phyloP scores from a whole-genome alignment of 352 stramenopile species.

The Phytophthora cactorum region DNA sequence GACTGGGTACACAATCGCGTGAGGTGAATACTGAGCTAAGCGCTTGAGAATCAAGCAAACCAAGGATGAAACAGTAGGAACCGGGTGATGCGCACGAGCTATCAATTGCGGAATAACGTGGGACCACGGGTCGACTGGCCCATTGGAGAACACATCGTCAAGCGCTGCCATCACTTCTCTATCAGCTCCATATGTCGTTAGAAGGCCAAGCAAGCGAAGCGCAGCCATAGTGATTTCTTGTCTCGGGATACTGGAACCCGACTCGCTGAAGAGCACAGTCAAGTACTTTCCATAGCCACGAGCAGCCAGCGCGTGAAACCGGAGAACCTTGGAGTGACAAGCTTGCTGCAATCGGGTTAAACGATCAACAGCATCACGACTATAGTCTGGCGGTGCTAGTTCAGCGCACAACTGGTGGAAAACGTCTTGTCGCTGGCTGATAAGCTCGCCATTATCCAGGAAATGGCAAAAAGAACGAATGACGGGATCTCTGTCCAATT shows the following conservation, averaged over 20 bases:
- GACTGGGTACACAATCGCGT: constrained; percentile 78
- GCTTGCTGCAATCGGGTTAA: constrained; percentile 43
- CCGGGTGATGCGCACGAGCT: constrained; percentile 63
- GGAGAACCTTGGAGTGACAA: constrained; percentile 43
- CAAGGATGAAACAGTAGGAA: constrained; percentile 50
- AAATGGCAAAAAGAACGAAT: constrained; percentile 54
- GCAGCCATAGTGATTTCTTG: constrained; percentile 55
- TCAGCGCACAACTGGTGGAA: constrained; percentile 47
- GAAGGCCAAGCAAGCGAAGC: constrained; percentile 68
- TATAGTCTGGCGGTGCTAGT: constrained; percentile 9
- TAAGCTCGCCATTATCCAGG: constrained; percentile 54
- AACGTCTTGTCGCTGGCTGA: constrained; percentile 39
- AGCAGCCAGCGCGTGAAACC: constrained; percentile 47
- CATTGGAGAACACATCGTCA: constrained; percentile 48
- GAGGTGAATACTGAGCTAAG: constrained; percentile 63
- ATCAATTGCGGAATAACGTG: constrained; percentile 80
- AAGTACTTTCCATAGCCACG: constrained; percentile 55
- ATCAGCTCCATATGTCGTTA: constrained; percentile 71
- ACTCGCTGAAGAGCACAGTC: constrained; percentile 13
- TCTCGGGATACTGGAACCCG: constrained; percentile 9
- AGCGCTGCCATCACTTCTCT: constrained; percentile 45
- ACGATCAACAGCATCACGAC: constrained; percentile 26
- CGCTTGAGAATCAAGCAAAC: constrained; percentile 69
- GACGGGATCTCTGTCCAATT: constrained; percentile 42
- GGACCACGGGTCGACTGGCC: constrained; percentile 68